Percentiles rank a stretch among this genome's conserved stretches.
Conservation (phyloP, 2,329 filamentous ascomycete genomes). For the Knufia fluminis region DNA sequence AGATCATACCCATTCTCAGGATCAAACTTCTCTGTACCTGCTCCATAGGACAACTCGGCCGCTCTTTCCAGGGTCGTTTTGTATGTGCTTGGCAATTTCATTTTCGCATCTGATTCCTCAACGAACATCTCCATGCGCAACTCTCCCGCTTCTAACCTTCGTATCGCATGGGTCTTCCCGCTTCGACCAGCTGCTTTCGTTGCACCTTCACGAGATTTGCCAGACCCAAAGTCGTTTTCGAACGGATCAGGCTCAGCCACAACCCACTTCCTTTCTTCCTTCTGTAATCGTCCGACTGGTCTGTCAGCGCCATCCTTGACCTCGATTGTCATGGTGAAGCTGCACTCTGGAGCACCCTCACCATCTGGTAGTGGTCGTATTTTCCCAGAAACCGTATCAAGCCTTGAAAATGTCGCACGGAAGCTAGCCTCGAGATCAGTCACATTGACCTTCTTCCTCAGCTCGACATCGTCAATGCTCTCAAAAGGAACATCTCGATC, state of each 20-base stretch:
- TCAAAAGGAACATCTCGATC: conserved; percentile 45
- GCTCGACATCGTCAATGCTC: conserved; percentile 19
- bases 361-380: conserved; percentile 20
- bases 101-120: conserved; percentile 53
- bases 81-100: conserved; percentile 21
- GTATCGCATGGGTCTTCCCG: conserved; percentile 51
- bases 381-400: conserved; percentile 32
- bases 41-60: conserved; percentile 19
- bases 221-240: conserved; percentile 7
- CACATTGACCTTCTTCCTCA: conserved; percentile 19
- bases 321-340: conserved; percentile 42
- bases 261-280: conserved; percentile 50
- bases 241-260: conserved; percentile 45
- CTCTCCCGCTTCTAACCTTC: conserved; percentile 55
- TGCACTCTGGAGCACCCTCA: conserved; percentile 31
- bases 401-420: conserved; percentile 36
- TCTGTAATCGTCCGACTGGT: conserved; percentile 35
- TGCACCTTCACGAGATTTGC: neutral
- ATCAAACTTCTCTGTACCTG: conserved; percentile 18
- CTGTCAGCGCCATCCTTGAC: conserved; percentile 38
- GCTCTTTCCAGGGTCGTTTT: conserved; percentile 10
- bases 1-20: conserved; percentile 15
- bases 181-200: neutral
- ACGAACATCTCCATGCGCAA: conserved; percentile 62
- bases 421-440: conserved; percentile 42